Percentiles rank a stretch among this genome's conserved stretches.
Conservation (phyloP, 441 rosid species). For the California macrophylla region DNA sequence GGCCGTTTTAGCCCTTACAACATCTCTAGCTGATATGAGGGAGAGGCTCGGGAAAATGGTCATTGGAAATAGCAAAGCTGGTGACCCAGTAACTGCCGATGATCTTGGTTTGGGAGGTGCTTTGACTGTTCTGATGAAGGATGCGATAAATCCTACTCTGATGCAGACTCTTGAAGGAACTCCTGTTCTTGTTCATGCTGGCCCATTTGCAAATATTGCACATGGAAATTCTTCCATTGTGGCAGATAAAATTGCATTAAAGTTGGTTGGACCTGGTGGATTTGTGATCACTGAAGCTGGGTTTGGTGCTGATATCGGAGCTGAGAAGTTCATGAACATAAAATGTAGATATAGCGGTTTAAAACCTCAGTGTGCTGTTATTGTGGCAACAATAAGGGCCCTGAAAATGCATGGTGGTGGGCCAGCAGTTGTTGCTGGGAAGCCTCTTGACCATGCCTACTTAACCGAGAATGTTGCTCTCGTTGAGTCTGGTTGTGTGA, state of each 20-base stretch:
- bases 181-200: slow-evolving; percentile 93
- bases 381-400: slow-evolving; percentile 93
- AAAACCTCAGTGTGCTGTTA: slow-evolving; percentile 78
- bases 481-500: slow-evolving; percentile 88
- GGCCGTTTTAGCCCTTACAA: slow-evolving; percentile 96
- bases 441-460: slow-evolving; percentile 79
- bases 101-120: slow-evolving; percentile 98
- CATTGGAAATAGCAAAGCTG: slow-evolving; percentile 80
- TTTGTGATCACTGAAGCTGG: slow-evolving; percentile 98
- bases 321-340: slow-evolving; percentile 97
- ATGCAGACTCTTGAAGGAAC: slow-evolving; percentile 99
- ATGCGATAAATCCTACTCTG: slow-evolving; percentile 85
- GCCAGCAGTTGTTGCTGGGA: slow-evolving; percentile 88
- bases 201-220: slow-evolving; percentile 97
- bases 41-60: slow-evolving; percentile 96
- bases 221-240: slow-evolving; percentile 94
- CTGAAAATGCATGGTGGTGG: slow-evolving; percentile 99
- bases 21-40: slow-evolving; percentile 87
- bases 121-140: slow-evolving; percentile 89
- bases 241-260: slow-evolving; percentile 94
- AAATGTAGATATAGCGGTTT: slow-evolving; percentile 84
- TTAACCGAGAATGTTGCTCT: slow-evolving; percentile 70
- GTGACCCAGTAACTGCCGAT: slow-evolving; percentile 88
- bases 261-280: slow-evolving; percentile 83
- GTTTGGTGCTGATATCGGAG: slow-evolving; percentile 90